phyloP scores from a whole-genome alignment of 805 yeast species.

The Starmerella potacharoeniae region DNA sequence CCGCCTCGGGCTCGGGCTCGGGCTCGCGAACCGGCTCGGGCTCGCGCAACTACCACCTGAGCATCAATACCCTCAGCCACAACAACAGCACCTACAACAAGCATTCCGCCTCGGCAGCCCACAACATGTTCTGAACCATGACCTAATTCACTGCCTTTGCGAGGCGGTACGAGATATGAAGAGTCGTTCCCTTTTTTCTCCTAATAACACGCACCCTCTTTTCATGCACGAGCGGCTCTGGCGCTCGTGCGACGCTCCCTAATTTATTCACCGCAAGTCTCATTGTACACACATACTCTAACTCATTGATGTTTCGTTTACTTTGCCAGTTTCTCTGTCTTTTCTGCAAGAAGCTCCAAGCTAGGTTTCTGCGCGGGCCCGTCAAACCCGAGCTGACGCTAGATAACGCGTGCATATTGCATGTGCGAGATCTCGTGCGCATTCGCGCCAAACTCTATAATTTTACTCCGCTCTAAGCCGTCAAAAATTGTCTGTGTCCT shows the following conservation, averaged over 20 bases:
- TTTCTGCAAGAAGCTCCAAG: too few relatives aligned
- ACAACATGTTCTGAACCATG: slow-evolving; percentile 10
- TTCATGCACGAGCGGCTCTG: not conserved
- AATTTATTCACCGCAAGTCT: not conserved
- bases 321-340: too few relatives aligned
- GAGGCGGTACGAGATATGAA: not conserved
- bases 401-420: too few relatives aligned
- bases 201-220: not conserved
- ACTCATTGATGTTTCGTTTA: too few relatives aligned
- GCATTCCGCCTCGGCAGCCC: slow-evolving; percentile 10
- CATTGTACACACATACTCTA: not conserved
- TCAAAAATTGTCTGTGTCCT: too few relatives aligned
- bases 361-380: too few relatives aligned
- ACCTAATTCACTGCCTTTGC: not conserved
- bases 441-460: too few relatives aligned
- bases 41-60: not conserved
- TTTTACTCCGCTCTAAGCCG: too few relatives aligned
- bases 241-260: not conserved
- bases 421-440: too few relatives aligned
- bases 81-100: not conserved
- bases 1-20: not conserved
- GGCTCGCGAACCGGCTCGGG: not conserved
- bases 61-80: not conserved
- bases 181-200: not conserved
- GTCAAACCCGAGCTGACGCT: too few relatives aligned